Conservation (phyloP, 495 filamentous ascomycete genomes). For the Penicillium egyptiacum region DNA sequence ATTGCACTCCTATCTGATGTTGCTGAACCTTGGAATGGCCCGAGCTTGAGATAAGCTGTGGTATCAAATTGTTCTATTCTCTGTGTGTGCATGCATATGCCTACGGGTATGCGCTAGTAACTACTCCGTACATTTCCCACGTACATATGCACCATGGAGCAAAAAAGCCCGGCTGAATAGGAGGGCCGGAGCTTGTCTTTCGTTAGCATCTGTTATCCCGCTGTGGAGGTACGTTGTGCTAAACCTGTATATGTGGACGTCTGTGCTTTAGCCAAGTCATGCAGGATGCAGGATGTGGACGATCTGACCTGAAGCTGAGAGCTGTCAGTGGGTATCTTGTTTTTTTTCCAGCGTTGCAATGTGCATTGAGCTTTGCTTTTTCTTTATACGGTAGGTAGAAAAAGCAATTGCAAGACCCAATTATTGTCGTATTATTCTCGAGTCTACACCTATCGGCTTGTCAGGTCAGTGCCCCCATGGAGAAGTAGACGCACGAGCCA, state of each 20-base stretch:
- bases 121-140: not conserved
- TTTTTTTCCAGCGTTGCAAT: not conserved
- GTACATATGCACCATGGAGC: not conserved
- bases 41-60: conserved; percentile 14
- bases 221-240: conserved; percentile 4
- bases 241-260: conserved; percentile 4
- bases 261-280: conserved; percentile 10
- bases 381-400: not conserved
- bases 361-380: conserved; percentile 1
- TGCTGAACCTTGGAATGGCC: not conserved
- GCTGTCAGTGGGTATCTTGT: conserved; percentile 2
- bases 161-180: not conserved
- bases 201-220: not conserved
- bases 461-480: conserved; percentile 4
- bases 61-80: not conserved
- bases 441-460: not conserved
- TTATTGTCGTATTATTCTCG: not conserved
- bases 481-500: conserved; percentile 12
- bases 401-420: not conserved
- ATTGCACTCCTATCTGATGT: not conserved
- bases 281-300: conserved; percentile 10
- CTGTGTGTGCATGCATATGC: not conserved
- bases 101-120: not conserved
- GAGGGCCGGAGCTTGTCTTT: conserved; percentile 1
- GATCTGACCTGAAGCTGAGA: conserved; percentile 10